Evolutionary conservation across 108 stramenopile genomes (phyloP).

Genomic region (Pseudonitzschia multistriata): DNA sequence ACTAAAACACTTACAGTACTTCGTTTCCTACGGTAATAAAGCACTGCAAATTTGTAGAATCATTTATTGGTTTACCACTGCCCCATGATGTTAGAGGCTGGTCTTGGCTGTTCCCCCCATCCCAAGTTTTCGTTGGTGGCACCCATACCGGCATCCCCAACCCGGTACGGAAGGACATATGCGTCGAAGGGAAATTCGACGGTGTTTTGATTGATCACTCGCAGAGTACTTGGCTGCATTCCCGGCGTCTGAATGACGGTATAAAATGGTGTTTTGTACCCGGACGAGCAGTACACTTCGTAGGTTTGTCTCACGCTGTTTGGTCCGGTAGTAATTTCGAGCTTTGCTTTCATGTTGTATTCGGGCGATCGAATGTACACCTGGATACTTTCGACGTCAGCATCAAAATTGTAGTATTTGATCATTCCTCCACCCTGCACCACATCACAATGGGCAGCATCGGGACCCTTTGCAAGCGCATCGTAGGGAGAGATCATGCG

Average conservation of each 20-base stretch:
- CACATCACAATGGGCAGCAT: not conserved
- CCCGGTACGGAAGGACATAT: slow-evolving; percentile 9
- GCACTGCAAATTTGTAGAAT: no score
- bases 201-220: slow-evolving; percentile 8
- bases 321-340: slow-evolving; percentile 7
- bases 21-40: no score
- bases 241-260: slow-evolving; percentile 10
- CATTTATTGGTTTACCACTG: not conserved
- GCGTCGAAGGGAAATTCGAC: slow-evolving; percentile 13
- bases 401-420: slow-evolving; percentile 11
- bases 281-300: slow-evolving; percentile 9
- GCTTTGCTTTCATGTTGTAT: slow-evolving; percentile 14
- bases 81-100: slow-evolving; percentile 8
- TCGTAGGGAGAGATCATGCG: slow-evolving; percentile 11
- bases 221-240: not conserved
- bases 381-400: not conserved
- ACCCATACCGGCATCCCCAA: slow-evolving; percentile 1
- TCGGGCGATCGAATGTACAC: slow-evolving; percentile 7
- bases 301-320: slow-evolving; percentile 16
- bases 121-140: not conserved
- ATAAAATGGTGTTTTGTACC: slow-evolving; percentile 12
- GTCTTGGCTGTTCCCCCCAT: slow-evolving; percentile 1
- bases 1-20: no score
- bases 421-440: slow-evolving; percentile 13
- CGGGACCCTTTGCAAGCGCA: not conserved